Evolutionary conservation across 1,139 yeast genomes (phyloP), one percentile per base, ranked within the genome.

Genomic region (Hyphopichia burtonii): DNA sequence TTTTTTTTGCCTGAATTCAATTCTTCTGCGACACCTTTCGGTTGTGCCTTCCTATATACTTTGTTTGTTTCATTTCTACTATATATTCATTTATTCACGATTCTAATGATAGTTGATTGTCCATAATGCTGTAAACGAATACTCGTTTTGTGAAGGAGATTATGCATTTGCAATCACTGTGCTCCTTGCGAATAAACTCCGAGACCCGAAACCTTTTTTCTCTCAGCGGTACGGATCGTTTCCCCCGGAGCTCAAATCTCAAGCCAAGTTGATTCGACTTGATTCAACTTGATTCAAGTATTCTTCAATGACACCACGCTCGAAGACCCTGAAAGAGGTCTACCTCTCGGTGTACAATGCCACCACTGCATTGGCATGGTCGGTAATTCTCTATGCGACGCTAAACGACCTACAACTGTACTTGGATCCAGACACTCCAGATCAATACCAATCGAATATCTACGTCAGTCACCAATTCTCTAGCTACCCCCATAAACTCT

Each of bases 321-420:
- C n/a, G n/a, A 31, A 16, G 25, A 17, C 38, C 6, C 25, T 27
- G 3, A 11, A 9, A 25, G 28, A 25, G n/a, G 28, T 35, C 28
- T 61, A 59, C 44, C 54, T 66, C 36, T 42, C 52, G 6, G 27
- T 45, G 4, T 89, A 88, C 68, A 89, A 90, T 64, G 69, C 77
- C n/a, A 48, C 77, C 11, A 82, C 93, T 7, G 83, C 83, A 0
- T 59, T 76, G 9, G 68, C 86, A 12, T 90, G 96, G 97, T 65
- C 71, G 0, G 72, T 76, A 25, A 78, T 87, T 4, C 46, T 65
- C 11, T 32, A 44, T 20, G 34, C 39, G 14, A 53, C 63, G n/a
- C 16, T 50, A 22, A 39, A 20, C 12, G 63, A 59, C 39, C 37
- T 54, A 10, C 19, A 39, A 19, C 42, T 39, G 14, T 47, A 46